Evolutionary conservation across 179 eudicot genomes (phyloP), one percentile per base, ranked within the genome.

Genomic region (Heliamphora pulchella): DNA sequence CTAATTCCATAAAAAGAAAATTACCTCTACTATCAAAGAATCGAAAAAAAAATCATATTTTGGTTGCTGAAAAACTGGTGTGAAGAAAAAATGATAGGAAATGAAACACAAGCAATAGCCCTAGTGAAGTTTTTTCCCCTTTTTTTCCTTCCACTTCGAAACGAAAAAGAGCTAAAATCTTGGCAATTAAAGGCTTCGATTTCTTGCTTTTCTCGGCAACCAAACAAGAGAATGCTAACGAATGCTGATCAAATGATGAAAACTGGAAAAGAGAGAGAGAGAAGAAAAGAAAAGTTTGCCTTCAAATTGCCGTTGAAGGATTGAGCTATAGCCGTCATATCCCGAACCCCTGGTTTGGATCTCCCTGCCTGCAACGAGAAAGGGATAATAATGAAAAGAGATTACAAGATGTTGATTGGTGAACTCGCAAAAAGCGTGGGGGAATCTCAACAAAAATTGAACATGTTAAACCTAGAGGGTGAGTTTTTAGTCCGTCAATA

Each of bases 281-380:
- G 47, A 50, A 17, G 41, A 47, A 17, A 47, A 44, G 46, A 55
- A 55, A 14, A 44, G n/a, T 8, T 78, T 54, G 64, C 88, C 88
- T 86, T 83, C 79, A 86, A 58, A 55, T 81, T 86, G 76, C 84
- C 88, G 41, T 73, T 83, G 31, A 86, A 81, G 14, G 82, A 43
- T 44, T 48, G 79, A 81, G 86, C 84, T 75, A 86, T 48, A 44
- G 81, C 76, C 53, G 88, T 57, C 88, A 85, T 85, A 18, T 31
- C 47, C 58, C 55, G 39, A 46, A 43, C 58, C 44, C 20, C 76
- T 44, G 79, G 10, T 22, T 73, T 53, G 18, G 2, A 44, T 51
- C 6, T 54, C 62, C 18, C 39, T n/a, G 46, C 8, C 2, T 7
- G 63, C 44, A 22, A 53, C 63, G 18, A 54, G 53, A 20, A 22